Percentiles rank a stretch among this genome's conserved stretches.
These are phyloP conservation scores for Dillenia suffruticosa DNA, from an alignment of 164 flowering plant species.

Conservation along the genomic window DNA sequence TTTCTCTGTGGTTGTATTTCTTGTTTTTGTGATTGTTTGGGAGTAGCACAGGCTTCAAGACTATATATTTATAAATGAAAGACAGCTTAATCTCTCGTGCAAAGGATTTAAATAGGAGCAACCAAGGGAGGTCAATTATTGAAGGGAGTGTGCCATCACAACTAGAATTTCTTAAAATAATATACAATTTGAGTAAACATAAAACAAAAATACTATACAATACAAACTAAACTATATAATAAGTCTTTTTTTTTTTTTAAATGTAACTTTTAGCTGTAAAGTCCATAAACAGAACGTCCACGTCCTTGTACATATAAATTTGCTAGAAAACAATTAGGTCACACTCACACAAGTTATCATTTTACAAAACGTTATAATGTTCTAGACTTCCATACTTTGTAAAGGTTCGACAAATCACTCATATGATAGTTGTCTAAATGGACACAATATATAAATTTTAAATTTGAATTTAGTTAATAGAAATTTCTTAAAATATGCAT, in stretches of 20 bases:
- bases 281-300: too few species aligned
- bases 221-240: background rate
- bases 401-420: too few species aligned
- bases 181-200: too few species aligned
- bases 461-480: too few species aligned
- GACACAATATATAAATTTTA: too few species aligned
- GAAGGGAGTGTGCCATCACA: slow-evolving; percentile 15
- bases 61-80: slow-evolving; percentile 6
- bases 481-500: too few species aligned
- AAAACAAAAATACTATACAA: background rate
- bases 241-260: background rate
- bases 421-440: too few species aligned
- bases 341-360: too few species aligned
- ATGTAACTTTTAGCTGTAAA: background rate
- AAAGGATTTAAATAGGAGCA: slow-evolving; percentile 8
- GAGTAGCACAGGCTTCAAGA: slow-evolving; percentile 3
- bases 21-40: background rate
- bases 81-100: background rate
- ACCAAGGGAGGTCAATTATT: slow-evolving; percentile 13
- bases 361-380: too few species aligned
- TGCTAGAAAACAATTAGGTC: too few species aligned
- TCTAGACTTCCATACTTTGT: too few species aligned
- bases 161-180: slow-evolving; percentile 12
- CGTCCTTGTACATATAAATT: too few species aligned
- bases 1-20: background rate